Evolutionary conservation across 495 filamentous ascomycete genomes (phyloP).

Genomic region (Venustampulla echinocandica): DNA sequence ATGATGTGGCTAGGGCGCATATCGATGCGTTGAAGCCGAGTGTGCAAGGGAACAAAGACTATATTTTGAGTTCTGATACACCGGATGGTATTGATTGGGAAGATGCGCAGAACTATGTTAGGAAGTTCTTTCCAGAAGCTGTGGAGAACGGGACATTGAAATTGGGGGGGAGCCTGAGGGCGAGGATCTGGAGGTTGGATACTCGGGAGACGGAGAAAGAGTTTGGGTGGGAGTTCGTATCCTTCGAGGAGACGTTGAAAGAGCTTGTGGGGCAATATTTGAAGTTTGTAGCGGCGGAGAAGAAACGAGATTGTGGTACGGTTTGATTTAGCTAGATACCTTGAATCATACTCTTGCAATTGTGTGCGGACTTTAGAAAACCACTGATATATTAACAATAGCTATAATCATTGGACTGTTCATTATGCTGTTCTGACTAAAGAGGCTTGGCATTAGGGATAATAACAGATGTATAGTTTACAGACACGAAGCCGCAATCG

Average conservation of each 20-base stretch:
- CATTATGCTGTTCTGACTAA: no score
- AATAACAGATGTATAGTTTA: neutral
- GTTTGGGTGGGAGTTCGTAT: slow-evolving; percentile 37
- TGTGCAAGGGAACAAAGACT: slow-evolving; percentile 32
- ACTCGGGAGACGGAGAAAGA: slow-evolving; percentile 32
- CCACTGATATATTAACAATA: neutral
- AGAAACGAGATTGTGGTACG: slow-evolving; percentile 3
- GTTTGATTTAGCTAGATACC: neutral
- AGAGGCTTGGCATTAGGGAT: neutral
- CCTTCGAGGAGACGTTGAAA: slow-evolving; percentile 38
- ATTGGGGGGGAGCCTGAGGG: slow-evolving; percentile 28
- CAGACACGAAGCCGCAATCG: neutral
- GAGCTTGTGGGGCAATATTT: slow-evolving; percentile 30
- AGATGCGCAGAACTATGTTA: slow-evolving; percentile 30
- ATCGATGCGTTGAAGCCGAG: slow-evolving; percentile 30
- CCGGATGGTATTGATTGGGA: slow-evolving; percentile 33
- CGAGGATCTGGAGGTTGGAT: slow-evolving; percentile 33
- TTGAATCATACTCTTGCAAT: slow-evolving; percentile 2
- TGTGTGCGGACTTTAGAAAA: neutral
- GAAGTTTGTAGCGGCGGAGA: slow-evolving; percentile 19
- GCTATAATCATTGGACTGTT: neutral
- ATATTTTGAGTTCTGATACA: slow-evolving; percentile 24
- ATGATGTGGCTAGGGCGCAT: slow-evolving; percentile 38
- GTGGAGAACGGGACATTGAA: slow-evolving; percentile 31
- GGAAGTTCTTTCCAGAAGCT: slow-evolving; percentile 31